These are phyloP conservation scores for Aureobasidium subglaciale DNA, from an alignment of 2,329 filamentous ascomycete genomes.

Conservation along the genomic window DNA sequence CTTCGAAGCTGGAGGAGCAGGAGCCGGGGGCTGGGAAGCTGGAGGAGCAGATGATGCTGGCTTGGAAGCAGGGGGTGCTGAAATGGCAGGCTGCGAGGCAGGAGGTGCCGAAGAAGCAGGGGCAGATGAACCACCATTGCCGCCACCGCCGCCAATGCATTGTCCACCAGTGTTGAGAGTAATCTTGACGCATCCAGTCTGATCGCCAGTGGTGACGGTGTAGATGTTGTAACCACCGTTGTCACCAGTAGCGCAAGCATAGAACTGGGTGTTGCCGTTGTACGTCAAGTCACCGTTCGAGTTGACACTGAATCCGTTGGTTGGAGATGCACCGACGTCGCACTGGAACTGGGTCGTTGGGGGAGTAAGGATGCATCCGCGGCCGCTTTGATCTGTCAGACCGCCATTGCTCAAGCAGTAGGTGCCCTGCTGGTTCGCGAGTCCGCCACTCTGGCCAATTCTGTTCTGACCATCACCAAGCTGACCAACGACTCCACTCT, in stretches of 20 bases:
- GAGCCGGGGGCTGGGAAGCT: not conserved
- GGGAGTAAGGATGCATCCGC: slow-evolving; percentile 56
- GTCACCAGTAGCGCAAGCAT: slow-evolving; percentile 51
- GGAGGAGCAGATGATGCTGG: not conserved
- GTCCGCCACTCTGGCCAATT: slow-evolving; percentile 37
- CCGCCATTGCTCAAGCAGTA: slow-evolving; percentile 48
- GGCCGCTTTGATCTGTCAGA: slow-evolving; percentile 48
- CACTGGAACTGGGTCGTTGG: slow-evolving; percentile 55
- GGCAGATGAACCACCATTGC: slow-evolving; percentile 1
- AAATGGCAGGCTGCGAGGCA: not conserved
- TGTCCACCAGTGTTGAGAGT: slow-evolving; percentile 21
- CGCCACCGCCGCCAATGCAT: slow-evolving; percentile 12
- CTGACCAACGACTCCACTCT: slow-evolving; percentile 50
- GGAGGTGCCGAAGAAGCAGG: slow-evolving; percentile 8
- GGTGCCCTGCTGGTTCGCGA: slow-evolving; percentile 30
- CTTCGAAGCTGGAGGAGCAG: not conserved
- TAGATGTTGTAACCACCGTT: slow-evolving; percentile 40
- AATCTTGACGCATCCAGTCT: slow-evolving; percentile 19
- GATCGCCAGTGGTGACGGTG: slow-evolving; percentile 18
- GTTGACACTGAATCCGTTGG: slow-evolving; percentile 46
- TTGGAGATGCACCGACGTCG: slow-evolving; percentile 39
- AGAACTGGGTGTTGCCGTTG: slow-evolving; percentile 46
- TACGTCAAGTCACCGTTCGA: slow-evolving; percentile 46
- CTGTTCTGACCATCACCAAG: slow-evolving; percentile 53
- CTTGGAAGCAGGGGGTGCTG: not conserved